Conservation (phyloP, 2,329 filamentous ascomycete genomes). For the Pseudophaeomoniella oleicola region DNA sequence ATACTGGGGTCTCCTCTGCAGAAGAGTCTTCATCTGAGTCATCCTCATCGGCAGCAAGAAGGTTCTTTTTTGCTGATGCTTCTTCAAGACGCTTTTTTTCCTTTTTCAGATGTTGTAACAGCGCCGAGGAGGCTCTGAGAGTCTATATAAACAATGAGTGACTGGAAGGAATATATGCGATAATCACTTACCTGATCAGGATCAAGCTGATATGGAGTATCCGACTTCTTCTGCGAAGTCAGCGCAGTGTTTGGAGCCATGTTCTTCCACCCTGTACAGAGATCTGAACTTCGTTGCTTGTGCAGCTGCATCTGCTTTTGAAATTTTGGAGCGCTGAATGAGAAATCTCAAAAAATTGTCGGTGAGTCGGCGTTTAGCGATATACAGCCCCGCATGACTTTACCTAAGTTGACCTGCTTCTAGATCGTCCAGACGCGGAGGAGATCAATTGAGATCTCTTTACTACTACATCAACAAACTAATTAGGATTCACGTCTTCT, state of each 20-base stretch:
- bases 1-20: slow-evolving; percentile 39
- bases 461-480: too few relatives aligned
- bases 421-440: too few relatives aligned
- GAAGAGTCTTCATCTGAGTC: slow-evolving; percentile 30
- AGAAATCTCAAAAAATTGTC: not conserved
- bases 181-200: slow-evolving; percentile 25
- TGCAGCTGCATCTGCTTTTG: not conserved
- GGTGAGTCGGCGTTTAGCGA: not conserved
- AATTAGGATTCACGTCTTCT: too few relatives aligned
- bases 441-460: too few relatives aligned
- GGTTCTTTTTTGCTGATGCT: slow-evolving; percentile 35
- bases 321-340: not conserved
- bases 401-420: too few relatives aligned
- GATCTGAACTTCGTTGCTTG: not conserved
- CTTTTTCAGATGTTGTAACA: slow-evolving; percentile 42
- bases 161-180: not conserved
- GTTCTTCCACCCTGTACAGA: not conserved
- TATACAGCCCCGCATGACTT: too few relatives aligned
- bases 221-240: slow-evolving; percentile 2
- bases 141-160: slow-evolving; percentile 25
- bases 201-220: slow-evolving; percentile 30
- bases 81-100: slow-evolving; percentile 32
- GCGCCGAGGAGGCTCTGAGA: slow-evolving; percentile 42
- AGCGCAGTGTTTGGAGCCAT: not conserved
- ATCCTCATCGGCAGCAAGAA: slow-evolving; percentile 33